Evolutionary conservation across 2,329 filamentous ascomycete genomes (phyloP), one percentile per base, ranked within the genome.

Genomic region (Hypoxylon sp.): DNA sequence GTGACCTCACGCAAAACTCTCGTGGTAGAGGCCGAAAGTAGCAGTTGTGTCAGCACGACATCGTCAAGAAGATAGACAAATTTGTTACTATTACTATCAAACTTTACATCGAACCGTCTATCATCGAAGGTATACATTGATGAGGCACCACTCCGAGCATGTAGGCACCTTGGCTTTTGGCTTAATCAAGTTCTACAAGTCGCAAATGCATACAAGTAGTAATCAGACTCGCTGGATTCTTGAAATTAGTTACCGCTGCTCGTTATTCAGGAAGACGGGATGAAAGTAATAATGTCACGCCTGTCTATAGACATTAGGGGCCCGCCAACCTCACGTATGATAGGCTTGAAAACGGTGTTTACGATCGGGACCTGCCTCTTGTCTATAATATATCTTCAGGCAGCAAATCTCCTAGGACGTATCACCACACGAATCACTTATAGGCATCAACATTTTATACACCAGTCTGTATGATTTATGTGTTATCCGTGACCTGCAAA

Each of bases 391-490:
- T 41, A 19, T 6, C 17, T 41, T n/a, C 19, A 41, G 37, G 15
- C n/a, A 46, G 41, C 41, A 46, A 24, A 8, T 22, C 20, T 1
- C 41, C 6, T 3, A 26, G 22, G 2, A 8, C 10, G 10, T 26
- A 26, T 24, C 41, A 46, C 20, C 22, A 46, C 41, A 17, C 20
- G 41, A 41, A 46, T 53, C 56, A 60, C 41, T n/a, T 8, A 4
- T 24, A 48, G 28, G 51, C 10, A 54, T 44, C 19, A 11, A 32
- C n/a, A 47, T 30, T 60, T 39, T 58, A 47, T 53, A 46, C 22
- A 61, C 56, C 64, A 64, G 54, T 59, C 54, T 67, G 57, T 64
- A 59, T 64, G 53, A 67, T 64, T 64, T 53, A 26, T 62, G 56
- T 53, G 39, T 62, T 56, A 17, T 47, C 54, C 54, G 37, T 43